Evolutionary conservation across 805 yeast species (phyloP).

Genomic region (Candida nitratophila): DNA sequence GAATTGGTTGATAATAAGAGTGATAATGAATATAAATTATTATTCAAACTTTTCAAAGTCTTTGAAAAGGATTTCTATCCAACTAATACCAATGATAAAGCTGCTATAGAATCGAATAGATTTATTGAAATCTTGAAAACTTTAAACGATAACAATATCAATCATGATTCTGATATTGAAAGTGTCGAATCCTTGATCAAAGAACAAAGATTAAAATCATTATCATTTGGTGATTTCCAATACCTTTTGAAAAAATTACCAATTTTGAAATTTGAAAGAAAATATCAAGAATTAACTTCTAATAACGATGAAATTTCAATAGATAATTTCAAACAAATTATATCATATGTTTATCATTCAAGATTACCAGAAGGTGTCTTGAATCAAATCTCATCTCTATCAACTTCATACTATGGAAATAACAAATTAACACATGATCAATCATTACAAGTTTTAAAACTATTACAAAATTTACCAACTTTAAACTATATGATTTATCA

Average conservation of each 20-base stretch:
- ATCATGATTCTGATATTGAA: constrained; percentile 11
- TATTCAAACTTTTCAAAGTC: constrained; percentile 47
- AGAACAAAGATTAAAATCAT: too few relatives aligned
- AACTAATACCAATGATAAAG: constrained; percentile 1
- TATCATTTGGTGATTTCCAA: constrained; percentile 14
- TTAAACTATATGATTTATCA: constrained; percentile 24
- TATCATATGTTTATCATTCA: constrained; percentile 19
- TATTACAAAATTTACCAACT: constrained; percentile 30
- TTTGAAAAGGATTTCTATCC: constrained; percentile 30
- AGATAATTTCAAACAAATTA: constrained; percentile 12
- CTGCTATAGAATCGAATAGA: constrained; percentile 11
- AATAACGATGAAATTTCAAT: constrained; percentile 9
- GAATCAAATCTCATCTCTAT: constrained; percentile 47
- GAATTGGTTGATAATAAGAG: constrained; percentile 38
- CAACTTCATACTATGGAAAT: constrained; percentile 29
- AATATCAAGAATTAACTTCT: constrained; percentile 9
- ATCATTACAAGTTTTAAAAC: constrained; percentile 39
- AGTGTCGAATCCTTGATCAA: not conserved
- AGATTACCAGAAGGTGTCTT: constrained; percentile 42
- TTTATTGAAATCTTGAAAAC: constrained; percentile 17
- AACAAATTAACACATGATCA: constrained; percentile 40
- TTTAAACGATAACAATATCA: constrained; percentile 10
- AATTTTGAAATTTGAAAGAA: constrained; percentile 17
- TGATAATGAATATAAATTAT: constrained; percentile 39
- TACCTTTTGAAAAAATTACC: constrained; percentile 20